Evolutionary conservation across 148 eudicot species (phyloP), one percentile per base, ranked within the genome.

Genomic region (Salicornia ramosissima): DNA sequence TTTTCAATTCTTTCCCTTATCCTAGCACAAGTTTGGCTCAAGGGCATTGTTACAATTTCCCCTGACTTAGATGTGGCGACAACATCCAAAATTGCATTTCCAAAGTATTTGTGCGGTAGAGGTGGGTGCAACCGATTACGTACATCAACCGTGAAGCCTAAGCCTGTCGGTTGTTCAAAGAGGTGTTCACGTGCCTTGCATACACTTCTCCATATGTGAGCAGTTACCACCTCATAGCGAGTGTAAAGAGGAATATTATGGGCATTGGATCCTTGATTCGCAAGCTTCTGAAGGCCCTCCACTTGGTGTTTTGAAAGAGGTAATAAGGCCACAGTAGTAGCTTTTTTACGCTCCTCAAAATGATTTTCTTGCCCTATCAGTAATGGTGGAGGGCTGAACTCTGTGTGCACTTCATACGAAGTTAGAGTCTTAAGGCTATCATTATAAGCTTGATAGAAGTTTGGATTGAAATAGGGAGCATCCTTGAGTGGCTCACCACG

Each of bases 121-220:
- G 80, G 83, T 6, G 85, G 86, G 52, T 74, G 53, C 58, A 83
- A 16, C 10, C 83, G 81, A 0, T 39, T 21, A 2, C 83, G 79
- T 2, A 75, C 25, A 53, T 80, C 78, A 0, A 80, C 64, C 0
- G 75, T 45, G 21, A 83, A 70, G 10, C 76, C 79, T 47, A 83
- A 16, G n/a, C 71, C 42, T 5, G 80, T 80, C 2, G 63, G 78
- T 16, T 77, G 79, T 11, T 74, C 65, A 11, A 2, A 7, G 0
- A 39, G 33, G 50, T 80, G 81, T 0, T 59, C 49, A 40, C 83
- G 74, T 24, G 86, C 83, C 69, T 79, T 83, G 63, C 83, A 80
- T 2, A 81, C 71, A 28, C 72, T 73, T 54, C 81, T 76, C 83
- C 83, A 80, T 9, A 74, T 45, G 19, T 83, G 86, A 11, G 86